Percentiles rank a stretch among this genome's conserved stretches.
Evolutionary conservation across 345 rosid genomes (phyloP).

Genomic region (Eucalyptus pauciflora): DNA sequence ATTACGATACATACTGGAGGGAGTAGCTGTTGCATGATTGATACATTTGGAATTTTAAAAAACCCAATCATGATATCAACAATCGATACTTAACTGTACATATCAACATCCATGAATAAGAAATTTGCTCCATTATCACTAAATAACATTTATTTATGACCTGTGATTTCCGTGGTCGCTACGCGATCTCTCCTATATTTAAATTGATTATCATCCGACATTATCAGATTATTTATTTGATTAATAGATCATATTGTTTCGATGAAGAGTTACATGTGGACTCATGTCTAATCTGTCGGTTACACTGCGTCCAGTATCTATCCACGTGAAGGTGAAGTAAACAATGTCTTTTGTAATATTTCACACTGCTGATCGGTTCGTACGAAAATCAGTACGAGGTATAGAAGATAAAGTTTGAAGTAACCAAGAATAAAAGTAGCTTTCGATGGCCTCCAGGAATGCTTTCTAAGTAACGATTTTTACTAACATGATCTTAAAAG

Average conservation of each 20-base stretch:
- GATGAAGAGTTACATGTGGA: neutral
- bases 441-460: neutral
- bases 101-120: neutral
- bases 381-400: neutral
- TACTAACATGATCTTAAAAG: neutral
- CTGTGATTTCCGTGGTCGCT: neutral
- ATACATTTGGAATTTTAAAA: neutral
- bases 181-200: neutral
- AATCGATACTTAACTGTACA: neutral
- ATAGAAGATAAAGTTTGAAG: neutral
- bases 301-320: neutral
- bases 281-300: neutral
- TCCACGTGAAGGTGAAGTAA: neutral
- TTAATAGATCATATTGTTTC: neutral
- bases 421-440: neutral
- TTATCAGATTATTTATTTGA: neutral
- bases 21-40: neutral
- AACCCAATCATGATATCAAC: neutral
- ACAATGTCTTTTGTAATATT: neutral
- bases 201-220: neutral
- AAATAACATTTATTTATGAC: neutral
- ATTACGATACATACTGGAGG: neutral
- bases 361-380: neutral
- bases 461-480: neutral
- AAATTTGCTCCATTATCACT: neutral